Evolutionary conservation across 2,329 filamentous ascomycete genomes (phyloP), one percentile per base, ranked within the genome.

Genomic region (Triangularia setosa): DNA sequence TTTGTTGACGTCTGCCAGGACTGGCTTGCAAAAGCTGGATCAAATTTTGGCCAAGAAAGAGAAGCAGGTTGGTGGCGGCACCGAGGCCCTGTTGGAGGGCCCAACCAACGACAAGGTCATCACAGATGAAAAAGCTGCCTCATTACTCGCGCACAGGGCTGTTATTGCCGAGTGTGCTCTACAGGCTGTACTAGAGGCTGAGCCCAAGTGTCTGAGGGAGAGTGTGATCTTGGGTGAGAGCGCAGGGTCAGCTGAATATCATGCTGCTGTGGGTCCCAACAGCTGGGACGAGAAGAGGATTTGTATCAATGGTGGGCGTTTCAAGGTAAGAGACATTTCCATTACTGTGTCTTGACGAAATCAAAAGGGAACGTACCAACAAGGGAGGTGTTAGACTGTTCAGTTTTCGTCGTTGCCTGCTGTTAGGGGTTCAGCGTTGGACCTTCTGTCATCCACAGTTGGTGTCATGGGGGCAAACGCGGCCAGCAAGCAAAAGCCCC

Each of bases 171-270:
- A 60, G 25, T 60, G 58, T 23, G 35, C 58, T 1, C 16, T 60
- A 8, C 58, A 60, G 24, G 58, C 58, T 33, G 58, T 60, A 4
- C 6, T 60, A 40, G 58, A 60, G 24, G 40, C 58, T 9, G 25
- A 60, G 7, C 35, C 40, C 6, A 53, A 53, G 24, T 21, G 53
- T 24, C 58, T 60, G 11, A 24, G 48, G 35, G 58, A 60, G 40
- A 60, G 58, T 28, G 58, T 54, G 18, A 60, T 60, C 33, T 23
- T 60, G n/a, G 58, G 58, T 2, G 58, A 60, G 11, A 57, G 54
- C 28, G 8, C n/a, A 7, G 40, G 24, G 4, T 44, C 40, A 3
- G 58, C 58, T 12, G 54, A 28, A 18, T 5, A 54, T 24, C 25
- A 21, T 16, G 54, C 25, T 27, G 54, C 54, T 16, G 25, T 27